These are phyloP conservation scores for Flaveria trinervia DNA, from an alignment of 129 eudicot species.

Conservation along the genomic window DNA sequence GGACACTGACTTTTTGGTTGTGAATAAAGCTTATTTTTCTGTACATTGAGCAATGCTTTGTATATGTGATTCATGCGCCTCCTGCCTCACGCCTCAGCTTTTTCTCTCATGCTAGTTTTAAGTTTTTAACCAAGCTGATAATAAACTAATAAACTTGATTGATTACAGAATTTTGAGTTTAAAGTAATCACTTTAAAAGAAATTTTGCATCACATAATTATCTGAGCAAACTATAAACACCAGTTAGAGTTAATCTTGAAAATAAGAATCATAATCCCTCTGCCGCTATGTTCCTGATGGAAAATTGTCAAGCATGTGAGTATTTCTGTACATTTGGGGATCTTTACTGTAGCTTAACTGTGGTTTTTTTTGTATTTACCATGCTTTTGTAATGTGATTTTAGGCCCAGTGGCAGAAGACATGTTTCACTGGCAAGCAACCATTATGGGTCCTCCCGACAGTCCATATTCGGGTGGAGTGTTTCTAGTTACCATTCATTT, in stretches of 20 bases:
- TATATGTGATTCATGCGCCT: too few relatives aligned
- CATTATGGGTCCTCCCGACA: slow-evolving; percentile 67
- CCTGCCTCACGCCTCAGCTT: too few relatives aligned
- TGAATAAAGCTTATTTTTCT: too few relatives aligned
- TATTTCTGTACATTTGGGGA: neutral
- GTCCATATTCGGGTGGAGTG: slow-evolving; percentile 68
- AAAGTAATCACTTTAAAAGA: neutral
- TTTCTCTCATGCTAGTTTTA: too few relatives aligned
- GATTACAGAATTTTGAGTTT: neutral
- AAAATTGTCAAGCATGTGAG: neutral
- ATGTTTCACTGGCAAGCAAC: slow-evolving; percentile 79
- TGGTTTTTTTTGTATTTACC: neutral
- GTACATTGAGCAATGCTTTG: too few relatives aligned
- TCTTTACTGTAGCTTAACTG: neutral
- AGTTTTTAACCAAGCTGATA: neutral
- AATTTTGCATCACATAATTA: neutral
- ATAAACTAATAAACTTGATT: neutral
- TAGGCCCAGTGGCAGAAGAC: slow-evolving; percentile 79
- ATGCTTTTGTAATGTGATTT: slow-evolving; percentile 16
- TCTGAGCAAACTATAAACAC: neutral
- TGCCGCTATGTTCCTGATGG: neutral
- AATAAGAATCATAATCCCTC: neutral
- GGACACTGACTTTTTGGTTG: too few relatives aligned
- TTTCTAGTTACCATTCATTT: slow-evolving; percentile 64
- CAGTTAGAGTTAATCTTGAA: neutral